These are phyloP conservation scores for Pleurotus giganteus DNA, from an alignment of 768 basidiomycete species.

Conservation along the genomic window DNA sequence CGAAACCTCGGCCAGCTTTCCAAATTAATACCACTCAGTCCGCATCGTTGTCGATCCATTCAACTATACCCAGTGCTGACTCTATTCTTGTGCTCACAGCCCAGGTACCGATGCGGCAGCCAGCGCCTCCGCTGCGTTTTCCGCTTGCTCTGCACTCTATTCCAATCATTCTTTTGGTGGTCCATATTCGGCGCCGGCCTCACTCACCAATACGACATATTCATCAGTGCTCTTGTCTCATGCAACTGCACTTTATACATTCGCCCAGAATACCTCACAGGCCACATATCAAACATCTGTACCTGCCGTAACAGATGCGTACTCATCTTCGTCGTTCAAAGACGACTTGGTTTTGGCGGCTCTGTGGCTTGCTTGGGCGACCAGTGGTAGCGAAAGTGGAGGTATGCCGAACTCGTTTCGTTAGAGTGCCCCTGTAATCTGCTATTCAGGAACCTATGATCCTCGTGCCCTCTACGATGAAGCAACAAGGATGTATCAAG, in stretches of 20 bases:
- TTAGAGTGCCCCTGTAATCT: background rate
- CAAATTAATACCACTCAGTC: constrained; percentile 68
- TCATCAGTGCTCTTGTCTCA: constrained; percentile 68
- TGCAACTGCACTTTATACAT: constrained; percentile 70
- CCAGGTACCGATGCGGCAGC: constrained; percentile 93
- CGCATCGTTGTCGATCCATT: background rate
- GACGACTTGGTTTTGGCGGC: constrained; percentile 80
- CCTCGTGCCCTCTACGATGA: background rate
- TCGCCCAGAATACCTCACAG: constrained; percentile 68
- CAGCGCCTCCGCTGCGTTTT: constrained; percentile 80
- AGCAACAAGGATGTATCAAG: constrained; percentile 44
- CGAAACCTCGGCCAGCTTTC: constrained; percentile 70
- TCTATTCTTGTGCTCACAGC: background rate
- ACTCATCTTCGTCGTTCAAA: constrained; percentile 67
- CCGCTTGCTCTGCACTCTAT: constrained; percentile 84
- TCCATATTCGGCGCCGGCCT: constrained; percentile 56
- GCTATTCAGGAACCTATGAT: background rate
- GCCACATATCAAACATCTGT: constrained; percentile 70
- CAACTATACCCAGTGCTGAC: background rate
- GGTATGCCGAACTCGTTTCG: background rate
- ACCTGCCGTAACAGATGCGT: constrained; percentile 59
- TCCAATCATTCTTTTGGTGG: constrained; percentile 50
- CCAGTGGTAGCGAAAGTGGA: constrained; percentile 22
- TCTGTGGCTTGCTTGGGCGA: constrained; percentile 72
- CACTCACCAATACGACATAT: constrained; percentile 72